phyloP scores from a whole-genome alignment of 202 grass and related monocot genomes.

The Elaeis oleifera region DNA sequence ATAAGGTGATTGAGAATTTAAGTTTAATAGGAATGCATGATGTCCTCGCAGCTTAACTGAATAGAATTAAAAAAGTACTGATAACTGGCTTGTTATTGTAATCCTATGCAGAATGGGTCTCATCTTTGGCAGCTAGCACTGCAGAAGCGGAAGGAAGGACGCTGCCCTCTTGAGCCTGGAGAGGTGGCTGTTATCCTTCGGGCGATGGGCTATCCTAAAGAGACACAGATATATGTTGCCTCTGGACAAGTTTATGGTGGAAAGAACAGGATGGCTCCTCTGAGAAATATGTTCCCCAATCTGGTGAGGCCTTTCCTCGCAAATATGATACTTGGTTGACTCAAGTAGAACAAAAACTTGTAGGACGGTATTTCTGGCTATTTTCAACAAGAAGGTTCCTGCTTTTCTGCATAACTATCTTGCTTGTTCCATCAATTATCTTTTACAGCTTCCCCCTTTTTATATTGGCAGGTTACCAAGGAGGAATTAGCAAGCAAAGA shows the following conservation, averaged over 20 bases:
- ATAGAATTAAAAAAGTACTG: neutral
- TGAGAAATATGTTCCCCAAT: slow-evolving; percentile 96
- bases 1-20: slow-evolving; percentile 47
- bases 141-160: slow-evolving; percentile 90
- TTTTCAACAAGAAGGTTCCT: too few species aligned
- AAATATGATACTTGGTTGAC: neutral
- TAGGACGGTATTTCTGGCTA: too few species aligned
- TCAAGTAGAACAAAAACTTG: too few species aligned
- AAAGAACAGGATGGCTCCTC: slow-evolving; percentile 65
- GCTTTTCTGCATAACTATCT: neutral
- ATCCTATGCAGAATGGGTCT: slow-evolving; percentile 75
- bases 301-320: slow-evolving; percentile 31
- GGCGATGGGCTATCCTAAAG: slow-evolving; percentile 89
- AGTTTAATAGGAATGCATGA: neutral
- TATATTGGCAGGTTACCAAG: slow-evolving; percentile 54
- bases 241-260: slow-evolving; percentile 94
- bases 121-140: slow-evolving; percentile 79
- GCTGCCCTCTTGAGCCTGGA: slow-evolving; percentile 89
- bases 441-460: too few species aligned
- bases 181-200: slow-evolving; percentile 82
- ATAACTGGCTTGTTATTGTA: slow-evolving; percentile 8
- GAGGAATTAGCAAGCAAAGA: slow-evolving; percentile 82
- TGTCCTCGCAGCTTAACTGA: neutral
- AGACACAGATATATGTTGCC: slow-evolving; percentile 94
- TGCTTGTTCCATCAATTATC: neutral